Base-by-base conservation (phyloP, 1,284 basidiomycete species). In the Rhodofomes roseus region DNA sequence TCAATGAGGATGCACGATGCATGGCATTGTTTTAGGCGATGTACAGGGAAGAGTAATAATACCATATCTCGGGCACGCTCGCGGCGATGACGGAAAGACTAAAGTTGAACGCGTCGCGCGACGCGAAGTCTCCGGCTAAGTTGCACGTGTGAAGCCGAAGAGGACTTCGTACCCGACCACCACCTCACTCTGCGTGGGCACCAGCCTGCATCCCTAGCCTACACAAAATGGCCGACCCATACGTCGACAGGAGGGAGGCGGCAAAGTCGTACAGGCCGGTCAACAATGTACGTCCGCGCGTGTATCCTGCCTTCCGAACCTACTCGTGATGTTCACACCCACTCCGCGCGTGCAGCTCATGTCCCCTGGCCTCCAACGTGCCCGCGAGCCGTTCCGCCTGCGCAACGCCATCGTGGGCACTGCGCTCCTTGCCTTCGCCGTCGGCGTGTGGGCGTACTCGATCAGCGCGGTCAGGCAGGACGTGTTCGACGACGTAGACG, bases 401-500 rank as follows among this genome's bases (percentile, higher is more conserved):
- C 83, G 83, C 65, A 98, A 98, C 73, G 82, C 87, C 16, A 58
- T 96, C 51, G 93, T 92, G 0, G 96, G 95, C 4, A 64, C 86
- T 41, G 71, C 80, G 3, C 83, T 98, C 59, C 80, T 86, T 46
- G 81, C 82, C 1, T 96, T 98, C 72, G 87, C 86, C 31, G 82
- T 86, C n/a, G 87, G 88, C 50, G 87, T 97, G 18, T 98, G 95
- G 85, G 82, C 86, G 9, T 98, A 98, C 76, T 96, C 95, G 16
- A 96, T 98, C 71, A 84, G 86, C 44, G 94, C 95, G 12, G 95
- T 97, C 60, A 93, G 91, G 72, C 95, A 97, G 71, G 95, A 97
- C 69, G 88, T 90, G 60, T 96, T 96, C 71, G 90, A 88, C 61
- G 90, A 93, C 68, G 80, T 92, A 40, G 91, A 93, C 67, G 87